A percentile compares a stretch with the other conserved stretches of the same genome.
Evolutionary conservation across 169 alveolate species (phyloP).

Genomic region (Plasmodium sp.): DNA sequence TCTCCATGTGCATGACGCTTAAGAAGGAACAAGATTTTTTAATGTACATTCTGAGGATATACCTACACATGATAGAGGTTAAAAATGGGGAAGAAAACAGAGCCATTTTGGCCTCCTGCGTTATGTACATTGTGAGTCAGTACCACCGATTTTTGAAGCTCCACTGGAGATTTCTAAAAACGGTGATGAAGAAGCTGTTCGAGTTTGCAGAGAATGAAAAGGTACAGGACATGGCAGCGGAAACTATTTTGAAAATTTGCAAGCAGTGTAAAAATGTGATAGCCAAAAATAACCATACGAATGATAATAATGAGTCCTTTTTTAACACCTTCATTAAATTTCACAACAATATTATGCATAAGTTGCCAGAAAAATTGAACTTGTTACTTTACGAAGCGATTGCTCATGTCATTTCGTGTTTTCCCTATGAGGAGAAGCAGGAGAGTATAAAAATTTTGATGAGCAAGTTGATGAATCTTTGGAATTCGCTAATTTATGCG

Average conservation of each 20-base stretch:
- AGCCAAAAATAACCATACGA: constrained; percentile 80
- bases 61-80: constrained; percentile 96
- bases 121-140: constrained; percentile 99
- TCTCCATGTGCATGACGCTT: constrained; percentile 97
- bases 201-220: constrained; percentile 99
- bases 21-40: constrained; percentile 95
- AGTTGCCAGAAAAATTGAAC: constrained; percentile 57
- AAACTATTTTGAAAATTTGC: constrained; percentile 95
- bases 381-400: constrained; percentile 44
- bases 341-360: constrained; percentile 67
- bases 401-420: constrained; percentile 72
- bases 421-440: constrained; percentile 73
- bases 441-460: constrained; percentile 68
- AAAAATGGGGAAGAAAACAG: constrained; percentile 97
- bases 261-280: constrained; percentile 92
- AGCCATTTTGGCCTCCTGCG: constrained; percentile 97
- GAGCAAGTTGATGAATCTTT: constrained; percentile 63
- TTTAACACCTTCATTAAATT: constrained; percentile 75
- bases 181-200: constrained; percentile 98
- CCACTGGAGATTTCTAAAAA: constrained; percentile 98
- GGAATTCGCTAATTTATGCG: constrained; percentile 54
- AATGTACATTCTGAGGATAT: constrained; percentile 93
- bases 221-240: constrained; percentile 99
- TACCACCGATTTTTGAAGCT: constrained; percentile 97
- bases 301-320: constrained; percentile 81